phyloP scores from a whole-genome alignment of 768 basidiomycete species.

The Xerocomellus amylosporus region DNA sequence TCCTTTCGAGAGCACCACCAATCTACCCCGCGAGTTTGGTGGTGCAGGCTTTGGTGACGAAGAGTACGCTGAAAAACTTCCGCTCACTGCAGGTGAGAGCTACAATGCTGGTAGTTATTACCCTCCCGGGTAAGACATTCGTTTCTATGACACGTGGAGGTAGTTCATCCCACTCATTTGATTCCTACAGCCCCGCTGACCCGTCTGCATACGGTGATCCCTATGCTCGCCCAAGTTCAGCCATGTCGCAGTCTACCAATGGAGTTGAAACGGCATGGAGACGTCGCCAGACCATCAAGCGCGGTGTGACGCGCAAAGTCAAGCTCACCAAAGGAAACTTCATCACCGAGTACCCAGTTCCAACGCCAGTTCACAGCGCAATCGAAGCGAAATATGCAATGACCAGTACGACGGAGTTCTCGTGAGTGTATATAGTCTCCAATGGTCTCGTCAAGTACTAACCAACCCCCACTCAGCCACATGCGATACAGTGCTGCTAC shows the following conservation, averaged over 20 bases:
- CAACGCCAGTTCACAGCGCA: conserved; percentile 77
- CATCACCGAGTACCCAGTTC: conserved; percentile 86
- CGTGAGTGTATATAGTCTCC: conserved; percentile 49
- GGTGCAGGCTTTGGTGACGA: conserved; percentile 54
- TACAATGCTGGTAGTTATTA: conserved; percentile 63
- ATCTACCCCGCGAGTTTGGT: conserved; percentile 53
- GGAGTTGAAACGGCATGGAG: conserved; percentile 62
- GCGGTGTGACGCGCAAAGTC: conserved; percentile 91
- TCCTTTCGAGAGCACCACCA: conserved; percentile 57
- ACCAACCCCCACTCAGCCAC: conserved; percentile 43
- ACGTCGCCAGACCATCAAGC: conserved; percentile 87
- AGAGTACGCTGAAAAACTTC: conserved; percentile 74
- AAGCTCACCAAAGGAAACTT: conserved; percentile 92
- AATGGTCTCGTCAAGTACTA: background rate
- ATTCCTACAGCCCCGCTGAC: conserved; percentile 43
- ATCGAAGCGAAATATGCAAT: conserved; percentile 76
- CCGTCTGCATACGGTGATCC: conserved; percentile 67
- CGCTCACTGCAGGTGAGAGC: conserved; percentile 57
- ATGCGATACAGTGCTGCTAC: conserved; percentile 95
- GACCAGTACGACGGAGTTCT: conserved; percentile 83
- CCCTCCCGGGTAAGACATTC: conserved; percentile 59
- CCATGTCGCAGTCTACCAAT: conserved; percentile 51
- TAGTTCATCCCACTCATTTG: conserved; percentile 2
- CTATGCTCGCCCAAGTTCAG: conserved; percentile 52
- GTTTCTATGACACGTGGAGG: background rate